Base-by-base conservation (phyloP, 2,329 filamentous ascomycete genomes). In the Pseudogymnoascus sp. region DNA sequence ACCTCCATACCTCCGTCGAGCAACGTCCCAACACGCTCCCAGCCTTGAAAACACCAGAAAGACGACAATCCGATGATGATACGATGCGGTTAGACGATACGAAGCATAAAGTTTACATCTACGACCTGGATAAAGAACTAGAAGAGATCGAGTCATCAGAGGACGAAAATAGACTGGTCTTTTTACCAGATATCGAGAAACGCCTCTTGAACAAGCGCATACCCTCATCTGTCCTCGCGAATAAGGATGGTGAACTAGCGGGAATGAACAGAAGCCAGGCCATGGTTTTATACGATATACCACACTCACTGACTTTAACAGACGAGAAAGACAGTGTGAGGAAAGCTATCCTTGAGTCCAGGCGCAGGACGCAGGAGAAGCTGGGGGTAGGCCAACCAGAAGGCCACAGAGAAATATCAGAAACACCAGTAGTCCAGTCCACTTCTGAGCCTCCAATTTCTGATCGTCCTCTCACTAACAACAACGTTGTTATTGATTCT, bases 61-160 rank as follows among this genome's bases (percentile, higher is more conserved):
- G 26, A 64, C 50, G 59, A 69, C 59, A 33, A 53, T 61, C 68
- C 59, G 72, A 72, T 19, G 78, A 84, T 66, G 88, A 91, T 68
- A 72, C 75, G 63, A 97, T 97, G 93, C 83, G 89, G 64, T 74
- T 97, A 65, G 93, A 97, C 76, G 88, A 96, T 76, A 70, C 90
- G 33, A 89, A 90, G 70, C 82, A 96, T 77, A 90, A 89, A 72
- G 86, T 97, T 65, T 97, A 95, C 80, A 92, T 99, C 69, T 88
- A 93, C 79, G 87, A 96, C 75, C 81, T 99, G 8, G 92, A 96
- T 72, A 89, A 89, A 69, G 93, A 97, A 76, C 83, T 97, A 56
- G 87, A 88, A 13, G 86, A 88, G 67, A 78, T 82, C 29, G 85
- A 89, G 65, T 78, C 80, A 59, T 79, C 84, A 44, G 81, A 86